Conservation (phyloP, 179 eudicot genomes). For the Silene vulgaris region DNA sequence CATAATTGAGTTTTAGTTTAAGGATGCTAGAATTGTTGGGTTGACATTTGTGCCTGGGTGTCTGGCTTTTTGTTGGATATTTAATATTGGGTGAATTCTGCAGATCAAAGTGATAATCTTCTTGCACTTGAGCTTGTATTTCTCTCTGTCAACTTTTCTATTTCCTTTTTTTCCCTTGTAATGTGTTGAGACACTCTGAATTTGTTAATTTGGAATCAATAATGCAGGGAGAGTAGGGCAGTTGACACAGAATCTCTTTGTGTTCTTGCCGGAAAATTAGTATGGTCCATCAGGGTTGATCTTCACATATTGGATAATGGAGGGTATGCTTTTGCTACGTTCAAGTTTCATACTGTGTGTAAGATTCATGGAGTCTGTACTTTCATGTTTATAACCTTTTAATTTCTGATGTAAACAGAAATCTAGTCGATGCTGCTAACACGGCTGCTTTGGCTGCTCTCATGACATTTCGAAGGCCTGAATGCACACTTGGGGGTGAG, state of each 20-base stretch:
- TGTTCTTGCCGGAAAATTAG: conserved; percentile 75
- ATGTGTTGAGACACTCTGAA: neutral
- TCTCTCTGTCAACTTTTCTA: neutral
- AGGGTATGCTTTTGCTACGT: conserved; percentile 43
- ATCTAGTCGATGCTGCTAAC: conserved; percentile 94
- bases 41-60: neutral
- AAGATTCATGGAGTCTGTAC: neutral
- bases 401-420: conserved; percentile 38
- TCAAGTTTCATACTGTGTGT: conserved; percentile 11
- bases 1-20: neutral
- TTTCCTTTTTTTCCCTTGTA: neutral
- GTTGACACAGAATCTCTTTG: conserved; percentile 95
- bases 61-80: neutral
- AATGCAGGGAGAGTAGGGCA: conserved; percentile 91
- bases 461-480: conserved; percentile 79
- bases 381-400: neutral
- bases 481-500: conserved; percentile 72
- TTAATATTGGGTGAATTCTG: neutral
- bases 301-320: conserved; percentile 89
- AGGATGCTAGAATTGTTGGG: neutral
- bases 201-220: conserved; percentile 13
- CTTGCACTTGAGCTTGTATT: neutral
- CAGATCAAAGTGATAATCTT: neutral
- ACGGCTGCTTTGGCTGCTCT: conserved; percentile 89
- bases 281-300: conserved; percentile 85